Evolutionary conservation across 2,329 filamentous ascomycete genomes (phyloP), one percentile per base, ranked within the genome.

Genomic region (Cercospora sp.): DNA sequence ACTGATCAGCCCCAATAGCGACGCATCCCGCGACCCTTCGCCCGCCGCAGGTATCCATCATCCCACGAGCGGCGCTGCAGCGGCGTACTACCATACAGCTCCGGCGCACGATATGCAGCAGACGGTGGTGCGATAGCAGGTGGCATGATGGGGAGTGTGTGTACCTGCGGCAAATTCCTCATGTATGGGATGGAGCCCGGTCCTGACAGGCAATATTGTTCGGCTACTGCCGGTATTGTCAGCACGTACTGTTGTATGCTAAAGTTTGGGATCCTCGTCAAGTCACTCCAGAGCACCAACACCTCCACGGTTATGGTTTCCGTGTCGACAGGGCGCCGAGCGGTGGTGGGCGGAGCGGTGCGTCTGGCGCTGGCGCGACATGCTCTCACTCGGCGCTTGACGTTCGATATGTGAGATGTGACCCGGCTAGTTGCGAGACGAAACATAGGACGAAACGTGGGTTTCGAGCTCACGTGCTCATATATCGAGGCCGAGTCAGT

Each of bases 21-120:
- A 71, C 58, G 37, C 51, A 49, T 67, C 69, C 18, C 61, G 69
- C 32, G 69, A 69, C 60, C 61, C 66, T 59, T 69, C 69, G 59
- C 71, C 66, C 64, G 57, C 67, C 30, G 57, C 30, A 37, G 58
- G 45, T 30, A 49, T 45, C 45, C 58, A 61, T n/a, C 67, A 66
- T 18, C 24, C 63, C 13, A 26, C 34, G 26, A 21, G 51, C 51
- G 69, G 70, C 43, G 69, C 61, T 60, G 69, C 65, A 40, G 64
- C 63, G 12, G 61, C 26, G n/a, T 71, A 69, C 62, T 68, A 71
- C 63, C 58, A 61, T 24, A 43, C 58, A 12, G 66, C 66, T 16
- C 62, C 61, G 34, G 30, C 69, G 24, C 69, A 66, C 26, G 67
- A 69, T 58, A 71, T 69, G 69, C 67, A 66, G 63, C 65, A 72